Percentiles rank a stretch among this genome's conserved stretches.
Evolutionary conservation across 2,329 filamentous ascomycete genomes (phyloP).

Genomic region (Aureobasidium sp.): DNA sequence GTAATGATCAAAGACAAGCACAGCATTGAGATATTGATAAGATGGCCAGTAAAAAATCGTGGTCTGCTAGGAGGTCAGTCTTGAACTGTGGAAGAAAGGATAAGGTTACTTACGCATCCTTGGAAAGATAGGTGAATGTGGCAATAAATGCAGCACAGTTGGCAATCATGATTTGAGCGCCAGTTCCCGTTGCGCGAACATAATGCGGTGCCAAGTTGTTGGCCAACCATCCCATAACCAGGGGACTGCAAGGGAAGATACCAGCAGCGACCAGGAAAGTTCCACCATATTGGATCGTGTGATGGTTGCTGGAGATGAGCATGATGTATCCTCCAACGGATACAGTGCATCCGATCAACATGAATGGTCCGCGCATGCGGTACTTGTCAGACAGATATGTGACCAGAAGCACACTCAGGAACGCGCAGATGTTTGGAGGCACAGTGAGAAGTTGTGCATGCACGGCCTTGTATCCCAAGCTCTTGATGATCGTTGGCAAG

Average conservation of each 20-base stretch:
- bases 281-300: conserved; percentile 31
- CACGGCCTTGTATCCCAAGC: conserved; percentile 36
- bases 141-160: conserved; percentile 35
- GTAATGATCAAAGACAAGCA: conserved; percentile 28
- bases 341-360: conserved; percentile 27
- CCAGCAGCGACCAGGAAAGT: conserved; percentile 31
- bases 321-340: conserved; percentile 33
- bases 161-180: conserved; percentile 32
- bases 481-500: conserved; percentile 39
- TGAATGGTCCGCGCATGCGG: conserved; percentile 30
- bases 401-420: conserved; percentile 29
- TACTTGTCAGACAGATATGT: conserved; percentile 30
- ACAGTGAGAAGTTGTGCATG: conserved; percentile 33
- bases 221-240: conserved; percentile 31
- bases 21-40: conserved; percentile 32
- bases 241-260: conserved; percentile 28
- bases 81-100: not conserved
- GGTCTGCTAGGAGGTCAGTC: conserved; percentile 23
- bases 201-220: conserved; percentile 35
- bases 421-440: conserved; percentile 32
- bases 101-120: conserved; percentile 32
- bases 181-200: conserved; percentile 32
- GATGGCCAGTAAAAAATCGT: conserved; percentile 32
- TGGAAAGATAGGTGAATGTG: conserved; percentile 34
- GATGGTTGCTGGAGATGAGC: conserved; percentile 27